Conservation (phyloP, 352 stramenopile species). For the Plasmopara viticola region DNA sequence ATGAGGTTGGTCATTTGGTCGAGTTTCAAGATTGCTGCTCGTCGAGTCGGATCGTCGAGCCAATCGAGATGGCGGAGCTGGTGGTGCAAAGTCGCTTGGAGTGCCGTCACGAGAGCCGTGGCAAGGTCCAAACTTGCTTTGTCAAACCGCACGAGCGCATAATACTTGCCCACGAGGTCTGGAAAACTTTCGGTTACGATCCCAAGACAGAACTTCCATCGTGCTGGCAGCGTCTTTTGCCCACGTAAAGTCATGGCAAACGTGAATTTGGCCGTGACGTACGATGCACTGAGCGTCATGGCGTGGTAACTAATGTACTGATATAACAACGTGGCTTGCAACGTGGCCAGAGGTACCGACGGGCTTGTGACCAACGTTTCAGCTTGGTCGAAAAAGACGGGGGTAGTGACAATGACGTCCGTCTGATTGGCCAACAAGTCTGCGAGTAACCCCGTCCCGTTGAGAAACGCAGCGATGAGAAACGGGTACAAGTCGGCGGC, state of each 20-base stretch:
- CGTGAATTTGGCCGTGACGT: conserved; percentile 85
- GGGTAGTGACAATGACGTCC: conserved; percentile 52
- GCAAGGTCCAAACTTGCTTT: conserved; percentile 66
- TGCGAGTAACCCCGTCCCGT: conserved; percentile 33
- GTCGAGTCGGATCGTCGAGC: conserved; percentile 81
- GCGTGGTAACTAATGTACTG: conserved; percentile 45
- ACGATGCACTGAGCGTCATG: conserved; percentile 47
- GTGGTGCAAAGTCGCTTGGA: conserved; percentile 76
- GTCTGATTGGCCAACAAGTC: conserved; percentile 29
- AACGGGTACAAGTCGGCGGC: conserved; percentile 42
- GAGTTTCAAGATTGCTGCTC: conserved; percentile 86
- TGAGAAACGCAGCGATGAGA: conserved; percentile 45
- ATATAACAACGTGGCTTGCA: conserved; percentile 49
- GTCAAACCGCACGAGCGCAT: conserved; percentile 87
- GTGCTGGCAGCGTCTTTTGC: conserved; percentile 78
- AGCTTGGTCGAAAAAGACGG: conserved; percentile 42
- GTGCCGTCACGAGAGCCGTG: conserved; percentile 77
- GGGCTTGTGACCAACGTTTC: conserved; percentile 39
- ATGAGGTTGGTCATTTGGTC: conserved; percentile 66
- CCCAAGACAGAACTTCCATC: conserved; percentile 86
- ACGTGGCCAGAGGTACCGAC: conserved; percentile 34
- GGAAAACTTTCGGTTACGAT: conserved; percentile 45
- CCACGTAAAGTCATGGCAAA: conserved; percentile 77
- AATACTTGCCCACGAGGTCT: conserved; percentile 85
- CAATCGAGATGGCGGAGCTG: conserved; percentile 78